Evolutionary conservation across 345 rosid genomes (phyloP), one percentile per base, ranked within the genome.

Genomic region (Aurinia saxatilis): DNA sequence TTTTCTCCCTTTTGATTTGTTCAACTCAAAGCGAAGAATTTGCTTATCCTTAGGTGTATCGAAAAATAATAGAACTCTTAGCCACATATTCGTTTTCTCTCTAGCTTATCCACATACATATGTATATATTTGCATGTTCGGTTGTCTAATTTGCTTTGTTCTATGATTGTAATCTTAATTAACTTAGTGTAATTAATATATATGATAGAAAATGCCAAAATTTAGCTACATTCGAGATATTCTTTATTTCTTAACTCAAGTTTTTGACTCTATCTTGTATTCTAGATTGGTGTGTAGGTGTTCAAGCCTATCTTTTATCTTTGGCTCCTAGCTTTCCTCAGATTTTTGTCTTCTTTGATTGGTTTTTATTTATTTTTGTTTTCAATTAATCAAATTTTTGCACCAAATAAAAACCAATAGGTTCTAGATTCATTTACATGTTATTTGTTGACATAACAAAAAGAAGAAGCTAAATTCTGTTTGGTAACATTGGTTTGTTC

Each of bases 181-280:
- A n/a, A n/a, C n/a, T n/a, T n/a, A n/a, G n/a, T n/a, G n/a, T n/a
- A n/a, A n/a, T n/a, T n/a, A n/a, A n/a, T n/a, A n/a, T n/a, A n/a
- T n/a, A n/a, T n/a, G n/a, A n/a, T n/a, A n/a, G n/a, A n/a, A n/a
- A n/a, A n/a, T n/a, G n/a, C n/a, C n/a, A n/a, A n/a, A 31, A 14
- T 19, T 56, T 67, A 49, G 57, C 33, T 23, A 16, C 9, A 52
- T 13, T 29, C 34, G 14, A 38, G 27, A 31, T 41, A 29, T 53
- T 60, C 6, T 23, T 16, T 21, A 21, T n/a, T n/a, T n/a, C 25
- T 21, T 4, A 68, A 52, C 67, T 52, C 55, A 36, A 60, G 18
- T 6, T 36, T 52, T 60, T 51, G 50, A 35, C 58, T 27, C 15
- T 60, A 53, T 37, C 14, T 68, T 60, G 35, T 27, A 60, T 0